Percentiles rank a stretch among this genome's conserved stretches.
Conservation (phyloP, 768 basidiomycete species). For the Glaciozyma martinii region DNA sequence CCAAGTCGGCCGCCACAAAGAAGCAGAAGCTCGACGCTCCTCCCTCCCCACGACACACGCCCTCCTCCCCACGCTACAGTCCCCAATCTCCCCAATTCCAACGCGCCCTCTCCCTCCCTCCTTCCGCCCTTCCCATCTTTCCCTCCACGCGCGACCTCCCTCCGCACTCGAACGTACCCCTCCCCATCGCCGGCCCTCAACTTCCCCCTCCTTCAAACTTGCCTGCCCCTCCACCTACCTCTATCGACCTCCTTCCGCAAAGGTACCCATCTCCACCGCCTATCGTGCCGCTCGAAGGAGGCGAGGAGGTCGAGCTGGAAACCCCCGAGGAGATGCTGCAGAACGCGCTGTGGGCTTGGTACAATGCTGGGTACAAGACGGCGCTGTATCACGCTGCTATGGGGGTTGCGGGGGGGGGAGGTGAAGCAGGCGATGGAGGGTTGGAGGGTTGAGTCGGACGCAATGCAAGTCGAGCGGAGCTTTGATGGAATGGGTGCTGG, state of each 20-base stretch:
- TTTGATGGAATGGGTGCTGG: no score
- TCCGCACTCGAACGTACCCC: neutral
- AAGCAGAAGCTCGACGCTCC: no score
- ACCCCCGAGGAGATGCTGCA: slow-evolving; percentile 12
- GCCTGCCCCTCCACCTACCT: neutral
- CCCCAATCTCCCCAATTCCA: neutral
- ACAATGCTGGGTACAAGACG: slow-evolving; percentile 28
- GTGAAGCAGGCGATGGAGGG: no score
- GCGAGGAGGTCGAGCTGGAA: slow-evolving; percentile 13
- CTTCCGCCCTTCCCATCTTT: neutral
- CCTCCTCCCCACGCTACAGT: neutral
- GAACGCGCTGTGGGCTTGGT: slow-evolving; percentile 20
- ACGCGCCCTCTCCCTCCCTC: neutral
- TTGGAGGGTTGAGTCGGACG: no score
- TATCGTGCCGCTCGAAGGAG: slow-evolving; percentile 15
- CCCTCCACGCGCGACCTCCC: neutral
- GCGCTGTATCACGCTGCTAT: slow-evolving; percentile 22
- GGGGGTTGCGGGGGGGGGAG: no score
- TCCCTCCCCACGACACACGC: neutral
- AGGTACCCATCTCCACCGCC: slow-evolving; percentile 12
- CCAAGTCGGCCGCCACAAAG: neutral
- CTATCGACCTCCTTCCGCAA: neutral
- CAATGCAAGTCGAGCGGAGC: no score
- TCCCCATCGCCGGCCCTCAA: neutral
- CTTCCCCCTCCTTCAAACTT: neutral